A percentile compares a stretch with the other conserved stretches of the same genome.
Evolutionary conservation across 2,329 filamentous ascomycete genomes (phyloP).

Genomic region (Paraphaeosphaeria sporulosa): DNA sequence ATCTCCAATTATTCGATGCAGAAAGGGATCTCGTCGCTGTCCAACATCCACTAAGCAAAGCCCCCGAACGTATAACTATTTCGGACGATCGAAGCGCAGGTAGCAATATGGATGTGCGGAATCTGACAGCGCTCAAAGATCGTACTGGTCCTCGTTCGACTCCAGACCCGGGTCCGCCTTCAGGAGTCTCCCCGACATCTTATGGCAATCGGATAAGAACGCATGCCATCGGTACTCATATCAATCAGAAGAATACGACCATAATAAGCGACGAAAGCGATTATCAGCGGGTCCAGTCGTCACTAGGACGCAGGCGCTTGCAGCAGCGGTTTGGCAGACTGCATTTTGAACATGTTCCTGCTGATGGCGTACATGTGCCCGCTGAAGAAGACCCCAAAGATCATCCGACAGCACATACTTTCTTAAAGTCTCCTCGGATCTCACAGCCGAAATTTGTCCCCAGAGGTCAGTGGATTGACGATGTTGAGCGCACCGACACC

Average conservation of each 20-base stretch:
- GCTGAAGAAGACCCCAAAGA: background rate
- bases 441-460: background rate
- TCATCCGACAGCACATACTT: background rate
- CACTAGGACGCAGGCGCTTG: too few species aligned
- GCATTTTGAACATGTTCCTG: too few species aligned
- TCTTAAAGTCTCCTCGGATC: too few species aligned
- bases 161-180: background rate
- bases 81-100: conserved; percentile 23
- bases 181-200: too few species aligned
- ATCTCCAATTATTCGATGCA: too few species aligned
- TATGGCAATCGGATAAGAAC: too few species aligned
- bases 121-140: conserved; percentile 16
- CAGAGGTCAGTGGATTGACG: background rate
- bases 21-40: background rate
- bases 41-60: background rate
- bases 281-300: too few species aligned
- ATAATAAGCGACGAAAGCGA: too few species aligned
- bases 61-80: conserved; percentile 14
- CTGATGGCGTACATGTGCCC: background rate
- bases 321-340: too few species aligned
- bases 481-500: background rate
- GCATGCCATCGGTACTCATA: too few species aligned
- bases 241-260: too few species aligned
- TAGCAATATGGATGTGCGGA: conserved; percentile 17
- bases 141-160: background rate